Evolutionary conservation across 2,329 filamentous ascomycete species (phyloP).

Genomic region (Stachybotrys elegans): DNA sequence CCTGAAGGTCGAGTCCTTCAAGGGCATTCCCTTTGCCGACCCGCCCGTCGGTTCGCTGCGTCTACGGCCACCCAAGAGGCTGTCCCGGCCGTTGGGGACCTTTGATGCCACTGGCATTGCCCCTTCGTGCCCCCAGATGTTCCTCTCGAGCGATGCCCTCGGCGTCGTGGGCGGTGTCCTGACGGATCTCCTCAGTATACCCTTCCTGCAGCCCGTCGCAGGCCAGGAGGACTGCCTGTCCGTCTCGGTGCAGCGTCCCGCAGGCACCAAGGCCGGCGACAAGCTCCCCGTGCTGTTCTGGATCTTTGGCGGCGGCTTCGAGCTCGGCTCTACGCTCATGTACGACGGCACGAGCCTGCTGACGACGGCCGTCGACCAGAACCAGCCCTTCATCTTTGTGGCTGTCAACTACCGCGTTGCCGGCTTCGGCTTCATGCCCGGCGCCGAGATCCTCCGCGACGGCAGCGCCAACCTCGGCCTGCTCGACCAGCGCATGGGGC

Average conservation of each 20-base stretch:
- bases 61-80: slow-evolving; percentile 59
- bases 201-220: slow-evolving; percentile 50
- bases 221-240: slow-evolving; percentile 62
- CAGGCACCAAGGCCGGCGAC: slow-evolving; percentile 45
- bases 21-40: slow-evolving; percentile 70
- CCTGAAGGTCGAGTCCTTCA: slow-evolving; percentile 59
- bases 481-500: slow-evolving; percentile 65
- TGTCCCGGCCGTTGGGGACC: slow-evolving; percentile 53
- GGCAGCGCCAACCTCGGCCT: slow-evolving; percentile 67
- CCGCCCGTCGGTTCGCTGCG: slow-evolving; percentile 62
- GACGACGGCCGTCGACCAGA: slow-evolving; percentile 32
- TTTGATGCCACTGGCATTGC: slow-evolving; percentile 54
- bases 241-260: slow-evolving; percentile 54
- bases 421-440: slow-evolving; percentile 69
- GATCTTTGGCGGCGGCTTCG: slow-evolving; percentile 66
- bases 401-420: slow-evolving; percentile 73
- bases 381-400: slow-evolving; percentile 63
- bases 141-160: slow-evolving; percentile 44
- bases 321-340: slow-evolving; percentile 44
- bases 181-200: slow-evolving; percentile 46
- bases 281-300: slow-evolving; percentile 65
- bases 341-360: slow-evolving; percentile 49
- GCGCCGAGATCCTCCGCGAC: slow-evolving; percentile 61
- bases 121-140: slow-evolving; percentile 68
- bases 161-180: slow-evolving; percentile 38